Evolutionary conservation across 106 monocot genomes (phyloP).

Genomic region (Hemerocallis citrina): DNA sequence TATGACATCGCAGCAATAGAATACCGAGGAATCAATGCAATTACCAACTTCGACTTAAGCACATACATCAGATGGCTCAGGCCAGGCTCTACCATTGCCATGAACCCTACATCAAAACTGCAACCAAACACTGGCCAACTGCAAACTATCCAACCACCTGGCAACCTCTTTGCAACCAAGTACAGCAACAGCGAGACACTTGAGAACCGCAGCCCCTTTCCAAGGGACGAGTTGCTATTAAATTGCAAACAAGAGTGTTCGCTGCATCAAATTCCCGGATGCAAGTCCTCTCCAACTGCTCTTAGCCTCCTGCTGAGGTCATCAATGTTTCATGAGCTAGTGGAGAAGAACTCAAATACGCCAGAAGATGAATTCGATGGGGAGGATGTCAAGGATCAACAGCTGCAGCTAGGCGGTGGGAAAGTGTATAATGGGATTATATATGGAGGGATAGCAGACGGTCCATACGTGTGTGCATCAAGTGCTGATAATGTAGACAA

Average conservation of each 20-base stretch:
- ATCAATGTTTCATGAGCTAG: constrained; percentile 29
- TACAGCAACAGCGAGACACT: neutral
- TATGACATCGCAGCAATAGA: constrained; percentile 50
- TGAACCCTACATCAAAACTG: constrained; percentile 1
- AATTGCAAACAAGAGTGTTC: constrained; percentile 1
- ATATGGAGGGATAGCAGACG: neutral
- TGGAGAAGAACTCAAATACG: constrained; percentile 25
- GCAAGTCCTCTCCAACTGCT: constrained; percentile 26
- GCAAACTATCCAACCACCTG: neutral
- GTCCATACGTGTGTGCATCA: neutral
- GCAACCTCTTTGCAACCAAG: neutral
- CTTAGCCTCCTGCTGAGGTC: constrained; percentile 27
- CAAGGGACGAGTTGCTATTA: neutral
- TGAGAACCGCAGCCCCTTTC: neutral
- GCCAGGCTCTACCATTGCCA: constrained; percentile 5
- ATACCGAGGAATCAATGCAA: constrained; percentile 37
- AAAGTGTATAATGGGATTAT: neutral
- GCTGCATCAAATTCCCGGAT: constrained; percentile 1
- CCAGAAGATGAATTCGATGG: neutral
- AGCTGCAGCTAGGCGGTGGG: neutral
- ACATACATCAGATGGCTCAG: constrained; percentile 26
- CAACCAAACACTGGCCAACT: constrained; percentile 6
- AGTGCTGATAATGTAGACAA: neutral
- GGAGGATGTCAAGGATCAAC: neutral
- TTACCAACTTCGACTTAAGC: constrained; percentile 40